Conservation (phyloP, 345 rosid species). For the Pugionium dolabratum region DNA sequence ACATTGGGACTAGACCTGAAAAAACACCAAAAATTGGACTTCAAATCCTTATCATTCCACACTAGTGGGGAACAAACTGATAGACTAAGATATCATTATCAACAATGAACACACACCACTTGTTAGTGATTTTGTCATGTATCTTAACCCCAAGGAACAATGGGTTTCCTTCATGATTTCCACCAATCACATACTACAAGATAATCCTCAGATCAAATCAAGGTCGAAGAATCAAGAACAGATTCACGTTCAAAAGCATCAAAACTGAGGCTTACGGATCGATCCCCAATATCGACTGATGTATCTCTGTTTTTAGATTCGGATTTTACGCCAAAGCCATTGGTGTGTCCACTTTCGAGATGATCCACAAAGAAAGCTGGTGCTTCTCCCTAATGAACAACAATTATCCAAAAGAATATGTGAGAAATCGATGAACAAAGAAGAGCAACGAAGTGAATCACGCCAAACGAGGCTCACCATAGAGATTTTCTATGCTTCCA, state of each 20-base stretch:
- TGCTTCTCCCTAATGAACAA: conserved; percentile 69
- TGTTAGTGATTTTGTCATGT: conserved; percentile 49
- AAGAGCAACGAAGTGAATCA: conserved; percentile 36
- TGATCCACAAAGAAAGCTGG: conserved; percentile 56
- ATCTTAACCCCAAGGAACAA: conserved; percentile 58
- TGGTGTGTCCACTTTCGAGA: conserved; percentile 45
- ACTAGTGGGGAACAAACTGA: no score
- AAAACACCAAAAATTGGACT: conserved; percentile 20
- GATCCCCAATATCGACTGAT: conserved; percentile 46
- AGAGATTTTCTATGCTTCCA: conserved; percentile 57
- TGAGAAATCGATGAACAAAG: conserved; percentile 19
- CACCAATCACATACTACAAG: conserved; percentile 71
- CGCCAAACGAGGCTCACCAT: conserved; percentile 77
- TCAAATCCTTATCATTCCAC: neutral
- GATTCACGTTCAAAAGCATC: conserved; percentile 3
- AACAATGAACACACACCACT: conserved; percentile 55
- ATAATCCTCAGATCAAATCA: conserved; percentile 28
- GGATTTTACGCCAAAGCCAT: conserved; percentile 50
- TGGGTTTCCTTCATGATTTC: conserved; percentile 51
- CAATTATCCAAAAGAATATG: conserved; percentile 26
- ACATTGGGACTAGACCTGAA: conserved; percentile 67
- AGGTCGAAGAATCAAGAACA: conserved; percentile 8
- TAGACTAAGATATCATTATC: neutral
- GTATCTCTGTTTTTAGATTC: conserved; percentile 48
- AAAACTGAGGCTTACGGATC: conserved; percentile 50